Conservation (phyloP, 768 basidiomycete species). For the Lactarius trivialis region DNA sequence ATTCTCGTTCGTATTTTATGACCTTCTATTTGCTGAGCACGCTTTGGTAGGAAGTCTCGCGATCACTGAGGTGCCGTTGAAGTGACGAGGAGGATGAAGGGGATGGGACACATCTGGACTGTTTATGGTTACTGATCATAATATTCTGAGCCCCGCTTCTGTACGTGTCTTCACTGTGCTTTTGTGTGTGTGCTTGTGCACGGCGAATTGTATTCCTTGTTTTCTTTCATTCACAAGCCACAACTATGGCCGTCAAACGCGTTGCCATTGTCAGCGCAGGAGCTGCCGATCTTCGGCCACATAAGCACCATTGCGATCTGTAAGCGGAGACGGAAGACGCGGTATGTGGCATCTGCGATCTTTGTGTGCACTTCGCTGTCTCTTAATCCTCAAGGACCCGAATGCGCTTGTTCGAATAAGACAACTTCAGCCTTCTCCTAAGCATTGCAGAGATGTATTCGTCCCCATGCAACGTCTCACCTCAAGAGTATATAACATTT, state of each 20-base stretch:
- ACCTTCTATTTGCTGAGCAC: not conserved
- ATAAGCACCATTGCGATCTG: too few relatives aligned
- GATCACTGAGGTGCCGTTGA: constrained; percentile 67
- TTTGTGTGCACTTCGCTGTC: constrained; percentile 22
- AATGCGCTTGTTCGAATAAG: constrained; percentile 34
- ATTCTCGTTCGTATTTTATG: not conserved
- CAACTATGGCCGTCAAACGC: not conserved
- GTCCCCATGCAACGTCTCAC: constrained; percentile 10
- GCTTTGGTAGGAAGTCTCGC: constrained; percentile 67
- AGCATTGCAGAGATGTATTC: constrained; percentile 33
- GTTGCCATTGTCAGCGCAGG: constrained; percentile 16
- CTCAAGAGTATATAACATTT: not conserved
- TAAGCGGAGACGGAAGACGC: too few relatives aligned
- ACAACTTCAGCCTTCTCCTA: constrained; percentile 30
- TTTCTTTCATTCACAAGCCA: not conserved
- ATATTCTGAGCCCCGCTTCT: constrained; percentile 10
- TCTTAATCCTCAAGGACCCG: constrained; percentile 33
- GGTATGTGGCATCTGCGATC: constrained; percentile 32
- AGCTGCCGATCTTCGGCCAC: constrained; percentile 26
- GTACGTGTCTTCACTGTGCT: constrained; percentile 17
- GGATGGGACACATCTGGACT: constrained; percentile 11
- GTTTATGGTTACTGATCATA: constrained; percentile 10
- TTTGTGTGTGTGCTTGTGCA: constrained; percentile 9
- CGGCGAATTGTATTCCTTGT: constrained; percentile 17
- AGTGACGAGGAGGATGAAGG: constrained; percentile 10